Evolutionary conservation across 768 basidiomycete genomes (phyloP).

Genomic region (Termitomyces sp.): DNA sequence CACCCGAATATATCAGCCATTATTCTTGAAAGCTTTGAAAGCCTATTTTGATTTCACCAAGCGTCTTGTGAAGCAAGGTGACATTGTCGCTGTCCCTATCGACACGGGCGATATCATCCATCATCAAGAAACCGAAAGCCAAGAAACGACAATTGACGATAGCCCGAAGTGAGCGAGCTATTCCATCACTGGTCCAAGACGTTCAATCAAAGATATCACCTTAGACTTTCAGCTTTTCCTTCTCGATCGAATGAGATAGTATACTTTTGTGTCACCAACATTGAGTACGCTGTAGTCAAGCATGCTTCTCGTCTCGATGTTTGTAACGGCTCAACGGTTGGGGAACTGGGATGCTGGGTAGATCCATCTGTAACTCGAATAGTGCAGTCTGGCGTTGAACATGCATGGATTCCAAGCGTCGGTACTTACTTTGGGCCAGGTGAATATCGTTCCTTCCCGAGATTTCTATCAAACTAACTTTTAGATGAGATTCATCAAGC

Average conservation of each 20-base stretch:
- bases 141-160: constrained; percentile 20
- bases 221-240: constrained; percentile 9
- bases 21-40: constrained; percentile 59
- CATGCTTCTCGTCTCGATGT: constrained; percentile 32
- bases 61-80: constrained; percentile 65
- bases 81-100: constrained; percentile 63
- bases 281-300: constrained; percentile 59
- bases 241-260: constrained; percentile 43
- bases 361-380: constrained; percentile 71
- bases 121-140: constrained; percentile 14
- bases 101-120: constrained; percentile 39
- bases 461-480: not conserved
- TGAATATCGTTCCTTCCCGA: constrained; percentile 17
- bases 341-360: constrained; percentile 82
- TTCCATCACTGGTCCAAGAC: not conserved
- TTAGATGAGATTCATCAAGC: constrained; percentile 2
- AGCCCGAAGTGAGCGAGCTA: constrained; percentile 17
- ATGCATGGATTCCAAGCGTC: constrained; percentile 52
- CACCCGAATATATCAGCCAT: constrained; percentile 55
- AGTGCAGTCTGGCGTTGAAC: constrained; percentile 74
- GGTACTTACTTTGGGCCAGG: constrained; percentile 45
- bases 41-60: constrained; percentile 49
- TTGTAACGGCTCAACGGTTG: constrained; percentile 50
- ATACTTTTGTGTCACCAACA: constrained; percentile 74
- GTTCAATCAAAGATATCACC: not conserved